Base-by-base conservation (phyloP, 768 basidiomycete genomes). In the Suillus weaverae region DNA sequence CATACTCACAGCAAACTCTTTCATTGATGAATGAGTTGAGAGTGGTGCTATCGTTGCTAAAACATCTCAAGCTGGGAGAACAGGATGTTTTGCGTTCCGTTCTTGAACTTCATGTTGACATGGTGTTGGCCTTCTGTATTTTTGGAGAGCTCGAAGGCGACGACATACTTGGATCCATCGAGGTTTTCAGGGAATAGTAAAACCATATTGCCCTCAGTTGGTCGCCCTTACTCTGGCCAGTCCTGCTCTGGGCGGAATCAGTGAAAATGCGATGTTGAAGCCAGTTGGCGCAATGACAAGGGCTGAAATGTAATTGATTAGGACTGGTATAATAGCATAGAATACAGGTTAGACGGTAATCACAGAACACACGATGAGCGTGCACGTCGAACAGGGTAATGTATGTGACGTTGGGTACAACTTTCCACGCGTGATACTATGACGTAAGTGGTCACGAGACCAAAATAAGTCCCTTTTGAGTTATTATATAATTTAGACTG, bases 191-290 rank as follows among this genome's bases (percentile, higher is more conserved):
- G 6, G 1, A 38, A 22, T n/a, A n/a, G n/a, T 22, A 13, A 26
- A 51, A n/a, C n/a, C n/a, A n/a, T n/a, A n/a, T n/a, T n/a, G n/a
- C n/a, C n/a, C n/a, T n/a, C n/a, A n/a, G n/a, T n/a, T n/a, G n/a
- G n/a, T n/a, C n/a, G n/a, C n/a, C n/a, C n/a, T n/a, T n/a, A 92
- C 91, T 86, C 78, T 94, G 91, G 3, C 90, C 91, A 70, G 95
- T 81, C 62, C 86, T 87, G 62, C 77, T 80, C 69, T 84, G 86
- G 10, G 81, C 75, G 0, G 72, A 71, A 66, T 86, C 86, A 2
- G 88, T 86, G 79, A 94, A 95, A 67, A 94, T 80, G 50, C 83
- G 85, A 68, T 84, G 76, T 73, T 94, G 90, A 73, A 93, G 91
- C 78, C 85, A 89, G 79, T 95, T 81, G 11, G 91, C 91, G 64